A percentile compares a stretch with the other conserved stretches of the same genome.
These are phyloP conservation scores for Citrus sp. DNA, from an alignment of 345 rosid genomes.

Conservation along the genomic window DNA sequence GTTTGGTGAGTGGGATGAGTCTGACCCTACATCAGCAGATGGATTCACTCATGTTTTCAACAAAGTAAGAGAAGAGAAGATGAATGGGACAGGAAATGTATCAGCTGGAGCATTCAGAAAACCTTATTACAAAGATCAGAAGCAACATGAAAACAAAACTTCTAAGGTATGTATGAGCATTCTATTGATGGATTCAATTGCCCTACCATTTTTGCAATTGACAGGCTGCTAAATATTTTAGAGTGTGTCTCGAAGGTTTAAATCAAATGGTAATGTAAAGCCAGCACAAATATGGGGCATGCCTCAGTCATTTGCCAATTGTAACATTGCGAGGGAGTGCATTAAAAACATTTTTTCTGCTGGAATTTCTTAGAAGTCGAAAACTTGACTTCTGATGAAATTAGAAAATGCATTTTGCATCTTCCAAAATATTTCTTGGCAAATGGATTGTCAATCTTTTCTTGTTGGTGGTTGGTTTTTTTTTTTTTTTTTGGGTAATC, in stretches of 20 bases:
- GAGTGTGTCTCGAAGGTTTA: neutral
- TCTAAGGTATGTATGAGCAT: slow-evolving; percentile 8
- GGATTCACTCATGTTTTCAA: slow-evolving; percentile 31
- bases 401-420: neutral
- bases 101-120: neutral
- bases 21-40: slow-evolving; percentile 31
- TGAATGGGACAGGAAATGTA: neutral
- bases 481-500: neutral
- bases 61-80: slow-evolving; percentile 30
- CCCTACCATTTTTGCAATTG: neutral
- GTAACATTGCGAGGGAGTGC: neutral
- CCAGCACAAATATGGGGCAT: neutral
- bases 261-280: neutral
- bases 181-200: neutral
- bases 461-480: neutral
- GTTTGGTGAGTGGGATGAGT: slow-evolving; percentile 44
- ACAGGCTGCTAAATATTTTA: neutral
- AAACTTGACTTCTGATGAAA: neutral
- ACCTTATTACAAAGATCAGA: neutral
- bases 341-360: neutral
- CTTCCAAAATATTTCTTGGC: neutral
- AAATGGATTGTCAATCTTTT: neutral
- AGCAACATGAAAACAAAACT: neutral
- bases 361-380: neutral
- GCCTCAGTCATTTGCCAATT: neutral